phyloP scores from a whole-genome alignment of 2,329 filamentous ascomycete species.

The Trichoderma sp. region DNA sequence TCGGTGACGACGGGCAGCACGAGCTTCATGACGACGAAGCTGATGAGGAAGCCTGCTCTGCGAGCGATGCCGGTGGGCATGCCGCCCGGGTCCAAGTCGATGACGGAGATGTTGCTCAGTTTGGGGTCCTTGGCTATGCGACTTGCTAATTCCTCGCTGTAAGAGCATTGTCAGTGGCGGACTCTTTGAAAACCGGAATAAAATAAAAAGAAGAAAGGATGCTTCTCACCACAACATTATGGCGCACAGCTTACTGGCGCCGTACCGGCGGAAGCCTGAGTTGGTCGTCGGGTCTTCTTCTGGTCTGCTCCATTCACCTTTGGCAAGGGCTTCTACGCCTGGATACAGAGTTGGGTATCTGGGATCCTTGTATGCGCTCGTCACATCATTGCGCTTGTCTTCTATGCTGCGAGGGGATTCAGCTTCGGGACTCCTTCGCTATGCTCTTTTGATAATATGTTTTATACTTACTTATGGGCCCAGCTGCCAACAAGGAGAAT shows the following conservation, averaged over 20 bases:
- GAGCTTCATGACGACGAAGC: constrained; percentile 26
- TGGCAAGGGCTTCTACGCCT: constrained; percentile 33
- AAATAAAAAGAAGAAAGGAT: neutral
- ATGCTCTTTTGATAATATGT: neutral
- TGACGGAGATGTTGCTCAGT: constrained; percentile 36
- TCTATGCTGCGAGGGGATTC: constrained; percentile 27
- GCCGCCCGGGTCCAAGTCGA: constrained; percentile 40
- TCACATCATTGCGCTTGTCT: constrained; percentile 29
- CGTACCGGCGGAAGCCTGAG: constrained; percentile 37
- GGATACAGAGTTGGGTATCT: constrained; percentile 31
- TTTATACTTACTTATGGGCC: constrained; percentile 35
- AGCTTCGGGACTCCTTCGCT: neutral
- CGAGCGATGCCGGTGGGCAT: constrained; percentile 36
- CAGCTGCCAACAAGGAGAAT: constrained; percentile 35
- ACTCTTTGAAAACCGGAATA: neutral
- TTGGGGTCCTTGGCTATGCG: constrained; percentile 36
- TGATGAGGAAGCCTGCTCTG: constrained; percentile 28
- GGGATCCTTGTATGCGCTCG: constrained; percentile 27
- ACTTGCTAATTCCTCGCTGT: constrained; percentile 32
- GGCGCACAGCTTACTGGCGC: constrained; percentile 39
- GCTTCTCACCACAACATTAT: constrained; percentile 36
- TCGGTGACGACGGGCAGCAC: constrained; percentile 28
- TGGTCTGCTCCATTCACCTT: constrained; percentile 36
- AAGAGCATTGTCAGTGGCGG: neutral
- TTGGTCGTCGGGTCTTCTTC: constrained; percentile 29